A percentile compares a stretch with the other conserved stretches of the same genome.
These are phyloP conservation scores for Kwoniella heveanensis DNA, from an alignment of 768 basidiomycete genomes.

Conservation along the genomic window DNA sequence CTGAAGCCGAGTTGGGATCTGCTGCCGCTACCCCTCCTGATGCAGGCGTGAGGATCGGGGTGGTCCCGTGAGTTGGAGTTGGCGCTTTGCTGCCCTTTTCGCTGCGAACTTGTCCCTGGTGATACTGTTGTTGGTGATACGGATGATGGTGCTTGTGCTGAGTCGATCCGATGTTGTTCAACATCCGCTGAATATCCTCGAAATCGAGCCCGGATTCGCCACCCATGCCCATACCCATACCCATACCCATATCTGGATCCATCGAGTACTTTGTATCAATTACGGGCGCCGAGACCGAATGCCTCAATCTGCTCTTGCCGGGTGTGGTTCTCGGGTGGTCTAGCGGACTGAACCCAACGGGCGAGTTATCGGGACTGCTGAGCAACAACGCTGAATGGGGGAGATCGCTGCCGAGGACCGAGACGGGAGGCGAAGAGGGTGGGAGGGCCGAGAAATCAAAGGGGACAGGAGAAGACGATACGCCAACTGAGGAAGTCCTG, in stretches of 20 bases:
- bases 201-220: neutral
- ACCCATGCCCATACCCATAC: neutral
- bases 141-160: conserved; percentile 1
- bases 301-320: conserved; percentile 16
- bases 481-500: conserved; percentile 31
- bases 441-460: conserved; percentile 51
- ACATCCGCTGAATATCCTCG: conserved; percentile 24
- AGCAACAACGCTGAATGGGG: conserved; percentile 40
- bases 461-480: conserved; percentile 23
- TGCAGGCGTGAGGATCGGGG: neutral
- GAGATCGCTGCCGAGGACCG: conserved; percentile 17
- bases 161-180: conserved; percentile 12
- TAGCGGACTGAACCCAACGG: conserved; percentile 17
- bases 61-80: neutral
- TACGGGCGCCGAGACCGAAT: conserved; percentile 10
- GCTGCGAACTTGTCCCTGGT: neutral
- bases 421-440: conserved; percentile 45
- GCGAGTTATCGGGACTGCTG: conserved; percentile 32
- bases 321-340: conserved; percentile 11
- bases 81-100: neutral
- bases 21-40: neutral
- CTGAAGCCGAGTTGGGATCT: too few relatives aligned
- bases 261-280: conserved; percentile 5
- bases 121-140: conserved; percentile 2
- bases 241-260: neutral